Percentiles rank a stretch among this genome's conserved stretches.
Evolutionary conservation across 805 yeast species (phyloP).

Genomic region (Sporopachydermia lactativora): DNA sequence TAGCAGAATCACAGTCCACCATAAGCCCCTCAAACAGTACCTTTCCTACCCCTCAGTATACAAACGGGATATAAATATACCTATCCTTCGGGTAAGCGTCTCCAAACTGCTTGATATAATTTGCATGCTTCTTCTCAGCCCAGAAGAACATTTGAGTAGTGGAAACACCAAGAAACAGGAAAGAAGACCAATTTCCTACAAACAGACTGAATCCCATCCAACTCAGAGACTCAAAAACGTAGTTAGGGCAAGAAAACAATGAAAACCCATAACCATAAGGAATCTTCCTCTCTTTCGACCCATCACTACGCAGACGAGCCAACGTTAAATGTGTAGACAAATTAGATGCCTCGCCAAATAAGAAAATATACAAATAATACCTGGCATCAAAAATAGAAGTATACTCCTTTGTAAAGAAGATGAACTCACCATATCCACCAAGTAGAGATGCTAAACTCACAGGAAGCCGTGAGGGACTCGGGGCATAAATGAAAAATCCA

Average conservation of each 20-base stretch:
- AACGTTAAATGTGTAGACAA: slow-evolving; percentile 57
- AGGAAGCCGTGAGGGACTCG: slow-evolving; percentile 11
- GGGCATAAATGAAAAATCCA: slow-evolving; percentile 36
- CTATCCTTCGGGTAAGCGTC: slow-evolving; percentile 67
- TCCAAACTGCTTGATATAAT: slow-evolving; percentile 55
- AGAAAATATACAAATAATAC: slow-evolving; percentile 30
- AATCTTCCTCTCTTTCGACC: slow-evolving; percentile 45
- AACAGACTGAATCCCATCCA: slow-evolving; percentile 64
- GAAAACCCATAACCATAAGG: slow-evolving; percentile 81
- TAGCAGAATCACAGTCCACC: no score
- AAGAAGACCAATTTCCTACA: slow-evolving; percentile 65
- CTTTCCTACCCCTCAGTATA: no score
- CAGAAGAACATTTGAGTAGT: slow-evolving; percentile 77
- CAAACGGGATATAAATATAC: slow-evolving; percentile 66
- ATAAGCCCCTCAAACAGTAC: no score
- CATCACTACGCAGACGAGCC: slow-evolving; percentile 35
- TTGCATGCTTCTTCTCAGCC: slow-evolving; percentile 78
- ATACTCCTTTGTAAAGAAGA: slow-evolving; percentile 5
- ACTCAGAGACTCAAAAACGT: slow-evolving; percentile 68
- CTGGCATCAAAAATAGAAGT: slow-evolving; percentile 9
- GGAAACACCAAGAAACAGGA: slow-evolving; percentile 57
- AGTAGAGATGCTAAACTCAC: slow-evolving; percentile 7
- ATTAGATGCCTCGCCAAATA: slow-evolving; percentile 57
- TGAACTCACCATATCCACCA: slow-evolving; percentile 8
- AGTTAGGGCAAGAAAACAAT: slow-evolving; percentile 82